Percentiles rank a stretch among this genome's conserved stretches.
Conservation (phyloP, 306 rosid genomes). For the Quercus agrifolia region DNA sequence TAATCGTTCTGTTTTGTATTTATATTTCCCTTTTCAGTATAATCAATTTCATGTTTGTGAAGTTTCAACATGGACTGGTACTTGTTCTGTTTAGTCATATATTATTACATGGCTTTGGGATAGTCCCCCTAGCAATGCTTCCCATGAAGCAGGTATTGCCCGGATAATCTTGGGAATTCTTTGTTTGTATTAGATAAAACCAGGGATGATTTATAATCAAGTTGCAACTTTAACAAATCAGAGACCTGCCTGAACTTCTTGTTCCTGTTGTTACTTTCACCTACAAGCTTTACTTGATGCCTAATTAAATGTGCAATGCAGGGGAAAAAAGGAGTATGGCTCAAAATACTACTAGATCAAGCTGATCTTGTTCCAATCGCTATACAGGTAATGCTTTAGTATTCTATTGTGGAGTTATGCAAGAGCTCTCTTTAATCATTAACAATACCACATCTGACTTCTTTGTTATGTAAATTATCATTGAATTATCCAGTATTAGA, state of each 20-base stretch:
- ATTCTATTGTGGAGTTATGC: not conserved
- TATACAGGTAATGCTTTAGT: conserved; percentile 25
- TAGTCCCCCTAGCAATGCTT: too few species aligned
- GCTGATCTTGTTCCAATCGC: conserved; percentile 44
- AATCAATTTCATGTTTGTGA: too few species aligned
- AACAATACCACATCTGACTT: not conserved
- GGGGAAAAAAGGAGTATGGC: conserved; percentile 47
- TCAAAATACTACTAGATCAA: conserved; percentile 38
- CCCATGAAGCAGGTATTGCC: too few species aligned
- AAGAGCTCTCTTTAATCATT: not conserved
- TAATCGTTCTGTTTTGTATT: too few species aligned
- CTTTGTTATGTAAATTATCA: not conserved
- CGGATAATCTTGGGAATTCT: too few species aligned
- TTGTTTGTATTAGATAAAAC: too few species aligned
- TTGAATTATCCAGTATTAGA: not conserved
- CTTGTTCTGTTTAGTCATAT: too few species aligned
- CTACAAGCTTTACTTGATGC: not conserved
- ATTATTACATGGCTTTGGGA: too few species aligned
- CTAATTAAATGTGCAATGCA: conserved; percentile 4
- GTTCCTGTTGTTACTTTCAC: not conserved
- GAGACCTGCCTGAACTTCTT: not conserved
- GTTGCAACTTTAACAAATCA: too few species aligned
- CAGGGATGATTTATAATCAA: too few species aligned
- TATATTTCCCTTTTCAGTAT: too few species aligned
- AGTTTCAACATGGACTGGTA: too few species aligned